phyloP scores from a whole-genome alignment of 306 rosid species.

The Begonia masoniana region DNA sequence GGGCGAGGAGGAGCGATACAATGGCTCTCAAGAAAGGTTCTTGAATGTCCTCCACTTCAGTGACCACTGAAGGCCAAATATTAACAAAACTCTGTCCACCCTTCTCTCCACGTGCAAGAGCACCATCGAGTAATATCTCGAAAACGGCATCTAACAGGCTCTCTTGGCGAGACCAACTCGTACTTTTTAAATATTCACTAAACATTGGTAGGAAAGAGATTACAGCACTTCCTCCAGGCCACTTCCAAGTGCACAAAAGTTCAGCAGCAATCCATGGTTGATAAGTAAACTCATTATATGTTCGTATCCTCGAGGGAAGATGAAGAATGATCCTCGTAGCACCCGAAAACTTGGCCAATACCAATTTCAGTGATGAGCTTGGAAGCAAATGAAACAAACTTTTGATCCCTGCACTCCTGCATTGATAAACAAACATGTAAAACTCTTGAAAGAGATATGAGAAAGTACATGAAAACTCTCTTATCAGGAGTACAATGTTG shows the following conservation, averaged over 20 bases:
- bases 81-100: slow-evolving; percentile 32
- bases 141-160: slow-evolving; percentile 49
- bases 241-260: slow-evolving; percentile 88
- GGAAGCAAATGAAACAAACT: slow-evolving; percentile 54
- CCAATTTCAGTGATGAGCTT: slow-evolving; percentile 60
- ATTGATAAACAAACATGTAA: slow-evolving; percentile 5
- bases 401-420: slow-evolving; percentile 63
- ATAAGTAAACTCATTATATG: slow-evolving; percentile 32
- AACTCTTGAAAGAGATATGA: too few relatives aligned
- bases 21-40: slow-evolving; percentile 95
- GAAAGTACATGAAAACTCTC: too few relatives aligned
- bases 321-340: slow-evolving; percentile 16
- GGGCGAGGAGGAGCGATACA: slow-evolving; percentile 40
- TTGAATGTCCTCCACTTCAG: slow-evolving; percentile 47
- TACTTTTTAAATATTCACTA: slow-evolving; percentile 41
- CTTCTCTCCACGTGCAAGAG: slow-evolving; percentile 59
- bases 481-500: too few relatives aligned
- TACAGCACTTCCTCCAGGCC: slow-evolving; percentile 74
- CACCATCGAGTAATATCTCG: slow-evolving; percentile 56
- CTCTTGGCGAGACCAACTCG: slow-evolving; percentile 24
- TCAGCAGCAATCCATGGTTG: slow-evolving; percentile 89
- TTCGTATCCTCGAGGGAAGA: slow-evolving; percentile 21
- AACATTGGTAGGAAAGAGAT: slow-evolving; percentile 70
- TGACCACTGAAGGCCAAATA: slow-evolving; percentile 42
- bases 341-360: slow-evolving; percentile 38